These are phyloP conservation scores for Leptodontidium sp. DNA, from an alignment of 2,329 filamentous ascomycete genomes.

Conservation along the genomic window DNA sequence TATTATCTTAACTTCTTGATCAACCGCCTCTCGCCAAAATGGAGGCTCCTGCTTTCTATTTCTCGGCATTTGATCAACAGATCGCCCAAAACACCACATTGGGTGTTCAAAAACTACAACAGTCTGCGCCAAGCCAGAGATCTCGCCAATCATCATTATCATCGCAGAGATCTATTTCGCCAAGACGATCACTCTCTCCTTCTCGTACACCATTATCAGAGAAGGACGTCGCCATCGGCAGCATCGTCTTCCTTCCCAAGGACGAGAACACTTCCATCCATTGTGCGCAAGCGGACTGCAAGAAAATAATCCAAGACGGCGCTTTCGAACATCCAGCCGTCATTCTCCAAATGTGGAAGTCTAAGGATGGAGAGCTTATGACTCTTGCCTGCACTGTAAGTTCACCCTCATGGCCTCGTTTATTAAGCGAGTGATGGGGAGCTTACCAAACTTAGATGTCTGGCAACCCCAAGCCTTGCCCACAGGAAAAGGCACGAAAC, in stretches of 20 bases:
- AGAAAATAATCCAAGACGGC: not conserved
- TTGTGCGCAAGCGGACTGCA: slow-evolving; percentile 16
- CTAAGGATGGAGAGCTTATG: slow-evolving; percentile 15
- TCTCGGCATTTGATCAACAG: not conserved
- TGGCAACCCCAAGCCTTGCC: not conserved
- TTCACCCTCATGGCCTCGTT: not conserved
- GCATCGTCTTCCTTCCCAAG: slow-evolving; percentile 16
- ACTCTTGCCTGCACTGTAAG: slow-evolving; percentile 16
- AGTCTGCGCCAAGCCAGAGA: not conserved
- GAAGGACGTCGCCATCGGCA: slow-evolving; percentile 17
- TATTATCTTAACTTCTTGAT: not conserved
- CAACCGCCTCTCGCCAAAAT: not conserved
- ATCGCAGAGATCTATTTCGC: not conserved
- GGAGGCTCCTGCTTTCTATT: not conserved
- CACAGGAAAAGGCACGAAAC: not conserved
- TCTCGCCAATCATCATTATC: slow-evolving; percentile 3
- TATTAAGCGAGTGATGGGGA: not conserved
- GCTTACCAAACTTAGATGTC: slow-evolving; percentile 15
- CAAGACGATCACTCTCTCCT: not conserved
- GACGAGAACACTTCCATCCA: not conserved
- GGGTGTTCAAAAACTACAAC: not conserved
- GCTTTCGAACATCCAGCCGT: slow-evolving; percentile 21
- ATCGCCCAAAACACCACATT: not conserved
- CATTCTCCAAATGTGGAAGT: slow-evolving; percentile 14
- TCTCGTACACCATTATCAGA: not conserved